Base-by-base conservation (phyloP, 306 rosid species). In the Gastrolobium villosum region DNA sequence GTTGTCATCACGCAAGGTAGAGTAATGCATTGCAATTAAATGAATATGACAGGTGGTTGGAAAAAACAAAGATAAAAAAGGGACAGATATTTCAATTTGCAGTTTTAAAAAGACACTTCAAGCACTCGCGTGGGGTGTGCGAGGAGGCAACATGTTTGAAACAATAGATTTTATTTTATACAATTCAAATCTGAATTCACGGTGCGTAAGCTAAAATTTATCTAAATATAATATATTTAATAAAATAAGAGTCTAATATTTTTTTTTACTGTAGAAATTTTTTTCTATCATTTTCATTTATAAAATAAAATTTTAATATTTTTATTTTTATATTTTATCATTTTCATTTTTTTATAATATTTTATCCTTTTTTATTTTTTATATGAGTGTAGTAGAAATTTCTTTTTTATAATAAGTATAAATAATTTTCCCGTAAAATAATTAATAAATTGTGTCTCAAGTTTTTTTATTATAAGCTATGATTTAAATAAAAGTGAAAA, bases 11-110 rank as follows among this genome's bases (percentile, higher is more conserved):
- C 10, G 35, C 28, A 68, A 46, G 36, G 28, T 11, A 48, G 31
- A 13, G 61, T 69, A n/a, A 28, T 69, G 31, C n/a, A 48, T 34
- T 69, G 61, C 60, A 69, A 69, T 61, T 32, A n/a, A 32, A 34
- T 30, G 43, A 45, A 4, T 67, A 6, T 45, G 57, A 67, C 4
- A 57, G 7, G 40, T 20, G 26, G 26, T 20, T 20, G 26, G 26
- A 20, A 20, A 20, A 20, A 20, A 20, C 26, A 20, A 20, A 20
- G 26, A 20, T 20, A 20, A 57, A 4, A 4, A 13, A 34, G 35
- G 7, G 44, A 13, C 13, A 35, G 9, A 46, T 8, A 46, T 11
- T 48, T 55, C 7, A 7, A 11, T 20, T 65, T 41, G 41, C 28
- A 10, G 26, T 31, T 7, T 15, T 37, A 26, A 53, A 10, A 10